Conservation (phyloP, 1,284 basidiomycete species). For the Melampsora allii-populina region DNA sequence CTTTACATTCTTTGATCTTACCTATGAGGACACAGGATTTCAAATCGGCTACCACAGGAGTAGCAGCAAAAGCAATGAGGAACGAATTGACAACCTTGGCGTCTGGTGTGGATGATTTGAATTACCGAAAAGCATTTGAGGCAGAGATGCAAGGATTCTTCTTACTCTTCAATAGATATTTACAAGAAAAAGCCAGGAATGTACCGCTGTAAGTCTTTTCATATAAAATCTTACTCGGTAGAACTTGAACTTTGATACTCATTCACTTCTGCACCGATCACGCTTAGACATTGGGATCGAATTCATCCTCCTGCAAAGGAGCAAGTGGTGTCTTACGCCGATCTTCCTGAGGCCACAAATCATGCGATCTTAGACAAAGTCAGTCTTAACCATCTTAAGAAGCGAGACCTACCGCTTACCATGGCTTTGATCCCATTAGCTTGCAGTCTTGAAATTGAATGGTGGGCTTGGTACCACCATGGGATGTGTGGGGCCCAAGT, state of each 20-base stretch:
- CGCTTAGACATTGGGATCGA: constrained; percentile 85
- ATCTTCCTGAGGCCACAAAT: constrained; percentile 65
- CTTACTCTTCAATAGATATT: constrained; percentile 97
- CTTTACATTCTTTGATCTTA: constrained; percentile 1
- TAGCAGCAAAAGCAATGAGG: constrained; percentile 96
- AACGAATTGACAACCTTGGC: constrained; percentile 97
- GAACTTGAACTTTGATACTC: constrained; percentile 7
- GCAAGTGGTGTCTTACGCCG: constrained; percentile 84
- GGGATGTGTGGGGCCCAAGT: constrained; percentile 80
- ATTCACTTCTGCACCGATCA: constrained; percentile 44
- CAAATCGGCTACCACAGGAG: constrained; percentile 96
- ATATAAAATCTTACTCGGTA: neutral
- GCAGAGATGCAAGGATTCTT: constrained; percentile 99
- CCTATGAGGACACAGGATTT: constrained; percentile 60
- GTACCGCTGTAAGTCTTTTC: constrained; percentile 7
- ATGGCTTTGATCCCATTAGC: constrained; percentile 52
- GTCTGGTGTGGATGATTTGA: constrained; percentile 50
- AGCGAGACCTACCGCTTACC: neutral
- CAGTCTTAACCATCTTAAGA: neutral
- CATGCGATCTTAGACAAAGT: constrained; percentile 71
- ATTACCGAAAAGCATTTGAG: constrained; percentile 72
- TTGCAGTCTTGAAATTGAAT: constrained; percentile 98
- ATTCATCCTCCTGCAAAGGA: constrained; percentile 92
- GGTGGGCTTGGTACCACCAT: constrained; percentile 97
- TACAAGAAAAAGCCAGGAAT: constrained; percentile 73